Conservation (phyloP, 2,329 filamentous ascomycete genomes). For the Penicillium polonicum region DNA sequence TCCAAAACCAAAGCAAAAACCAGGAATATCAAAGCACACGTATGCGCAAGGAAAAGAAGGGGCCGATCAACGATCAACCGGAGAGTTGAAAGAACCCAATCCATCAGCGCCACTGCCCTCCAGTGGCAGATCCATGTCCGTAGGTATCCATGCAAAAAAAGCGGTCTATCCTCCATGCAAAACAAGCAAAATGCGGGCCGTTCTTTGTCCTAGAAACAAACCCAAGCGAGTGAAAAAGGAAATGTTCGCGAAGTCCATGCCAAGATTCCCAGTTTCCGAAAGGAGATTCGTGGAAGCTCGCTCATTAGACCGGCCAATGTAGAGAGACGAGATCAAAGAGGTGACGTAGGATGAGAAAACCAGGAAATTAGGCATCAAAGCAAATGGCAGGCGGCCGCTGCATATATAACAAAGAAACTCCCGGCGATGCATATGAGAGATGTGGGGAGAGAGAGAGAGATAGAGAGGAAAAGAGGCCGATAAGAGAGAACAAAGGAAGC, state of each 20-base stretch:
- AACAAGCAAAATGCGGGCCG: neutral
- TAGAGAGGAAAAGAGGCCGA: neutral
- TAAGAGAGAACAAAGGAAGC: conserved; percentile 7
- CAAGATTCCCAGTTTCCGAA: neutral
- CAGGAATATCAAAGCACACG: conserved; percentile 8
- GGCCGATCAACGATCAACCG: conserved; percentile 22
- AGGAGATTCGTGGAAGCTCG: neutral
- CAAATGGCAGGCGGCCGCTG: conserved; percentile 21
- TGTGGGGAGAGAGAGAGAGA: conserved; percentile 10
- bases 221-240: conserved; percentile 2
- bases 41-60: conserved; percentile 15
- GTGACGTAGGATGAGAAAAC: neutral
- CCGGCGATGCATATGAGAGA: conserved; percentile 32
- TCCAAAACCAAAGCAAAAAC: neutral
- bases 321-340: neutral
- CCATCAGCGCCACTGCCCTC: conserved; percentile 25
- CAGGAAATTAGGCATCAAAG: neutral
- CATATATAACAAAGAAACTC: conserved; percentile 30
- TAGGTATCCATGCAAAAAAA: conserved; percentile 24
- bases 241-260: neutral
- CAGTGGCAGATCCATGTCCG: conserved; percentile 28
- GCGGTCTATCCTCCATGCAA: conserved; percentile 23
- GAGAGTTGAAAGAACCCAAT: conserved; percentile 12
- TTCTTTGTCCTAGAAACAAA: conserved; percentile 6
- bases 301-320: conserved; percentile 7